Conservation (phyloP, 1,284 basidiomycete species). For the Ustilago cynodontis region DNA sequence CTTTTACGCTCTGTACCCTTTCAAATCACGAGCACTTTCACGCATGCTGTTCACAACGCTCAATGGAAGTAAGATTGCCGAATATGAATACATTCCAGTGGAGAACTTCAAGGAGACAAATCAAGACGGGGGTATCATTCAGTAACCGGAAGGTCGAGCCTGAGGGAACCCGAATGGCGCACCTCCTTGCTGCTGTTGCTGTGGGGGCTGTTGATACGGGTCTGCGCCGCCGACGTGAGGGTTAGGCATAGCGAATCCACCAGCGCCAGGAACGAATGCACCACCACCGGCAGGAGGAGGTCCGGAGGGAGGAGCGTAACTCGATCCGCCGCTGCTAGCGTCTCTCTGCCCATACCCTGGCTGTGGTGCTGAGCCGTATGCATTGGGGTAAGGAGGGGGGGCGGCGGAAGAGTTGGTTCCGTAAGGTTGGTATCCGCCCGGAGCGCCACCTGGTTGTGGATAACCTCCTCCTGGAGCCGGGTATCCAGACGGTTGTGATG, state of each 20-base stretch:
- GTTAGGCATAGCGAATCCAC: constrained; percentile 52
- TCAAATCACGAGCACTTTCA: background rate
- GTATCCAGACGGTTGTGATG: constrained; percentile 9
- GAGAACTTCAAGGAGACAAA: background rate
- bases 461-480: constrained; percentile 6
- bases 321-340: constrained; percentile 1
- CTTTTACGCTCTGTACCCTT: background rate
- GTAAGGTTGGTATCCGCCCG: constrained; percentile 20
- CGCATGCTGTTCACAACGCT: background rate
- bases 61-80: background rate
- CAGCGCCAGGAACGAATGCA: constrained; percentile 25
- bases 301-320: constrained; percentile 4
- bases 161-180: constrained; percentile 35
- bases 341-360: constrained; percentile 28
- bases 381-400: constrained; percentile 36
- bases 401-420: constrained; percentile 8
- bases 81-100: background rate
- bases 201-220: background rate
- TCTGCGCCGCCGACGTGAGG: constrained; percentile 15
- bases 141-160: constrained; percentile 25
- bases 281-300: constrained; percentile 3
- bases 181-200: constrained; percentile 11
- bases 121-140: background rate
- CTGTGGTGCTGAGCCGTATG: constrained; percentile 12
- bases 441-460: background rate